A percentile compares a stretch with the other conserved stretches of the same genome.
phyloP scores from a whole-genome alignment of 176 grass and related monocot genomes.

The Cymbopogon citratus region DNA sequence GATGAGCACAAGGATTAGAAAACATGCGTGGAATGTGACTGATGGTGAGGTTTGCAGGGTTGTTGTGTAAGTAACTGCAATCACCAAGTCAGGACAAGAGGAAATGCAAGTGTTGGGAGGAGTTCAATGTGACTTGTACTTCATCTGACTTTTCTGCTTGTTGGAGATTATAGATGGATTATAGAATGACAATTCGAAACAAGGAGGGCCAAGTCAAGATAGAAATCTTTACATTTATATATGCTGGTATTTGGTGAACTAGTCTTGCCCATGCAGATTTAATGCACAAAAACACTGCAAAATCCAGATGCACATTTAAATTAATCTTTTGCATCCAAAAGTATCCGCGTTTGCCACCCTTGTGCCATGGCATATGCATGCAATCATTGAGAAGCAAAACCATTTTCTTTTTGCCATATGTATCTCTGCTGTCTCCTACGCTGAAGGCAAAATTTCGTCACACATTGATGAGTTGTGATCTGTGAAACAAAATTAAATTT shows the following conservation, averaged over 20 bases:
- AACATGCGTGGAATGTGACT: background rate
- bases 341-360: background rate
- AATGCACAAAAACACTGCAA: background rate
- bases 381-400: conserved; percentile 14
- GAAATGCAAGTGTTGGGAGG: background rate
- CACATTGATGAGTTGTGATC: background rate
- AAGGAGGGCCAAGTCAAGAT: background rate
- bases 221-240: conserved; percentile 5
- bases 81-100: background rate
- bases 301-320: conserved; percentile 10
- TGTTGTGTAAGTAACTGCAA: conserved; percentile 12
- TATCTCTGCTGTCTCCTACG: background rate
- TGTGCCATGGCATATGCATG: conserved; percentile 2
- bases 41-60: conserved; percentile 11
- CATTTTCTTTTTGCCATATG: background rate
- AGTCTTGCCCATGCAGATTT: background rate
- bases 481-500: background rate
- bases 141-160: conserved; percentile 17
- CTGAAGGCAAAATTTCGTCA: background rate
- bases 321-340: conserved; percentile 15
- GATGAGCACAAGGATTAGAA: background rate
- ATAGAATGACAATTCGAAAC: conserved; percentile 5
- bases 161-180: background rate
- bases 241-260: background rate
- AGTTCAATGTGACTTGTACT: conserved; percentile 5